A percentile compares a stretch with the other conserved stretches of the same genome.
phyloP scores from a whole-genome alignment of 331 rosid genomes.

The Phaseolus coccineus region DNA sequence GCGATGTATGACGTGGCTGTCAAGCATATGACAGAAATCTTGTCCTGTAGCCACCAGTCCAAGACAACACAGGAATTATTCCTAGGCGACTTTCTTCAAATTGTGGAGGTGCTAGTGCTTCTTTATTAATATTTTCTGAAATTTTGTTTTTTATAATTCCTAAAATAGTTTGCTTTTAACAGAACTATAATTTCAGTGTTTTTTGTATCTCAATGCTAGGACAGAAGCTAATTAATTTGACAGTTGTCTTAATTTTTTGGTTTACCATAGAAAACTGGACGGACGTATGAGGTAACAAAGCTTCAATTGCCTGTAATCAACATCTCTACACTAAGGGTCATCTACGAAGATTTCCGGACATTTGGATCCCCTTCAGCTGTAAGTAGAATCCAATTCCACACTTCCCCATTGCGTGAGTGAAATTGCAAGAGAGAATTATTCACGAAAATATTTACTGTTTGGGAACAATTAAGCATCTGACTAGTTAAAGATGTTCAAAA shows the following conservation, averaged over 20 bases:
- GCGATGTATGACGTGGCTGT: constrained; percentile 86
- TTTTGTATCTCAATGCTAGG: constrained; percentile 33
- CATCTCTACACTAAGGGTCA: constrained; percentile 77
- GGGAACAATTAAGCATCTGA: background rate
- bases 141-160: background rate
- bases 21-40: constrained; percentile 82
- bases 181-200: constrained; percentile 16
- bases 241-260: constrained; percentile 17
- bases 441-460: background rate
- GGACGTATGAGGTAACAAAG: constrained; percentile 73
- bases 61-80: constrained; percentile 86
- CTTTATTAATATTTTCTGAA: constrained; percentile 31
- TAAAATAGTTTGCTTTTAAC: constrained; percentile 26
- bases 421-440: background rate
- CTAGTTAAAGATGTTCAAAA: background rate
- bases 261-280: constrained; percentile 78
- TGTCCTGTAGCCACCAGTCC: constrained; percentile 94
- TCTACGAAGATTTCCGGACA: constrained; percentile 92
- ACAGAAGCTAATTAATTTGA: constrained; percentile 42
- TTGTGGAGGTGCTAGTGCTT: constrained; percentile 77
- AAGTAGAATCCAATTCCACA: constrained; percentile 55
- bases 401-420: background rate
- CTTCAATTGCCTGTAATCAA: constrained; percentile 90
- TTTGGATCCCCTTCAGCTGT: constrained; percentile 90
- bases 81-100: constrained; percentile 76